Conservation (phyloP, 306 rosid genomes). For the Sechiopsis laciniata region DNA sequence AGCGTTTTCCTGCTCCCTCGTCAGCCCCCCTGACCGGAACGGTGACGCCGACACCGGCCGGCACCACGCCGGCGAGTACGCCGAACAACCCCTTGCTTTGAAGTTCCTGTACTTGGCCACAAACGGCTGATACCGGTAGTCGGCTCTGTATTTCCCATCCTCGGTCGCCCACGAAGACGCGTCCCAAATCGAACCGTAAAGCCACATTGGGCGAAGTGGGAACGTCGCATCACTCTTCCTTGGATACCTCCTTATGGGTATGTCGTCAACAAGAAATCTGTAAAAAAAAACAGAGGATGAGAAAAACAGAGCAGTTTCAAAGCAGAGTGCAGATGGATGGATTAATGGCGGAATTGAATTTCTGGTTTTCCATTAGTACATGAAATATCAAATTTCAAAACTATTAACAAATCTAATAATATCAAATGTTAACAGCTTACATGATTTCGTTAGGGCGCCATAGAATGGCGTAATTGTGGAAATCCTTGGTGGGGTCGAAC, state of each 20-base stretch:
- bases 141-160: conserved; percentile 94
- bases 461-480: conserved; percentile 83
- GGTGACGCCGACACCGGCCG: conserved; percentile 71
- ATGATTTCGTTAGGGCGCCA: conserved; percentile 85
- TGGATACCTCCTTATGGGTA: conserved; percentile 86
- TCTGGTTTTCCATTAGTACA: too few species aligned
- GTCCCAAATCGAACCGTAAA: conserved; percentile 96
- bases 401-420: too few species aligned
- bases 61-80: conserved; percentile 62
- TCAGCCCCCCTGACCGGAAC: conserved; percentile 69
- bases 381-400: too few species aligned
- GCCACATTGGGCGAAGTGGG: conserved; percentile 94
- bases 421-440: too few species aligned
- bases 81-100: conserved; percentile 78
- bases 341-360: background rate
- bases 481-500: conserved; percentile 82
- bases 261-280: conserved; percentile 95
- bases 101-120: conserved; percentile 68
- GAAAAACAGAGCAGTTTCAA: too few species aligned
- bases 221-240: conserved; percentile 61
- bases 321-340: background rate
- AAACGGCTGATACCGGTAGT: conserved; percentile 85
- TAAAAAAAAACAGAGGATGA: conserved; percentile 8
- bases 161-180: conserved; percentile 99
- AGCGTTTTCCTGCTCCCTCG: conserved; percentile 42